Evolutionary conservation across 495 filamentous ascomycete species (phyloP).

Genomic region (Venustampulla echinocandica): DNA sequence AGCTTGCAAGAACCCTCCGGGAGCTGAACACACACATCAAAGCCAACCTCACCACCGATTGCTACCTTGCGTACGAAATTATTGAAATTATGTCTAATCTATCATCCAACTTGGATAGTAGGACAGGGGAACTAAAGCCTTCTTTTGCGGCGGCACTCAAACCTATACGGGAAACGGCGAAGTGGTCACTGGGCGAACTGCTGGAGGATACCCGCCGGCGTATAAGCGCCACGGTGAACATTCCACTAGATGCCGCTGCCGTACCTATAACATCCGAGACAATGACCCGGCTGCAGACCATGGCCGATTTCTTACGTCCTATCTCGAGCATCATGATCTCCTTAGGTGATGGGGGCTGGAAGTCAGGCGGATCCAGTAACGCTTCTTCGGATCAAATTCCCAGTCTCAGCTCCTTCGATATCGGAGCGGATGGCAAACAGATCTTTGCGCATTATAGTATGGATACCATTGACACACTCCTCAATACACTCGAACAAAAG

Average conservation of each 20-base stretch:
- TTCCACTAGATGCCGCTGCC: constrained; percentile 72
- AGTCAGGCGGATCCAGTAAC: constrained; percentile 36
- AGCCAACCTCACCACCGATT: constrained; percentile 79
- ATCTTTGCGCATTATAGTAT: constrained; percentile 38
- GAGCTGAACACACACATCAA: constrained; percentile 88
- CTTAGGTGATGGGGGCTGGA: constrained; percentile 90
- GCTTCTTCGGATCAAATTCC: constrained; percentile 56
- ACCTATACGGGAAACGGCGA: constrained; percentile 85
- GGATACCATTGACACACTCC: constrained; percentile 31
- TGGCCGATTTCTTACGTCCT: constrained; percentile 81
- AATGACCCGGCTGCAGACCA: constrained; percentile 76
- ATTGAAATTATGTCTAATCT: constrained; percentile 81
- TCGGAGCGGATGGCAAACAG: constrained; percentile 79
- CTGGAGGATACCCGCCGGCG: constrained; percentile 78
- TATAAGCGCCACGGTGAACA: constrained; percentile 47
- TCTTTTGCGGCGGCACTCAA: constrained; percentile 76
- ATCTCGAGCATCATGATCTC: constrained; percentile 85
- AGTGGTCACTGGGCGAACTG: constrained; percentile 72
- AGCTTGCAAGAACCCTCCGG: constrained; percentile 75
- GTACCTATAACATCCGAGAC: constrained; percentile 72
- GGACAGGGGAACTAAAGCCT: constrained; percentile 78
- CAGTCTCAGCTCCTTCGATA: constrained; percentile 68
- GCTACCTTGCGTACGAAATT: constrained; percentile 93
- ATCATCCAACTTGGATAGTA: constrained; percentile 67
- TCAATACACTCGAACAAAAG: constrained; percentile 69